Percentiles rank a stretch among this genome's conserved stretches.
These are phyloP conservation scores for Oropetium thomaeum DNA, from an alignment of 176 grass and related monocot genomes.

Conservation along the genomic window DNA sequence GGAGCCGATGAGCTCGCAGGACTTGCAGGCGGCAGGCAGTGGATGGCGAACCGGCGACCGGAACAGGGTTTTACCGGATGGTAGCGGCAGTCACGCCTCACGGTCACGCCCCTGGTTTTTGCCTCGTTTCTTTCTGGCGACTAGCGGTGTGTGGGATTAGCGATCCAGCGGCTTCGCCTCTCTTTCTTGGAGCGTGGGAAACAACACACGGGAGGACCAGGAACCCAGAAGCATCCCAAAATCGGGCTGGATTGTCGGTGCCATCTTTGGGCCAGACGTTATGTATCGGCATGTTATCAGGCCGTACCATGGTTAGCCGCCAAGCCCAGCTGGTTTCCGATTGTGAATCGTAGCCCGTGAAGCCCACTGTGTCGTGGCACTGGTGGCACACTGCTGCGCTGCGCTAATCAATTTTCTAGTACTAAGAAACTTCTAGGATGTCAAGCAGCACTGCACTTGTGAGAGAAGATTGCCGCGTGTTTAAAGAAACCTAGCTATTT, in stretches of 20 bases:
- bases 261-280: too few relatives aligned
- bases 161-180: too few relatives aligned
- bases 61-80: too few relatives aligned
- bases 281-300: too few relatives aligned
- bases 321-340: too few relatives aligned
- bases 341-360: too few relatives aligned
- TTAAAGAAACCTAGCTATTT: background rate
- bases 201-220: background rate
- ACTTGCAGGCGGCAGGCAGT: background rate
- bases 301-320: too few relatives aligned
- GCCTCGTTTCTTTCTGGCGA: constrained; percentile 5
- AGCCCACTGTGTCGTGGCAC: too few relatives aligned
- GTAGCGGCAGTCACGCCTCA: background rate
- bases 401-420: too few relatives aligned
- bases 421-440: background rate
- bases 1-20: too few relatives aligned
- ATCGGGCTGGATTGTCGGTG: background rate
- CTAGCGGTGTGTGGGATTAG: background rate
- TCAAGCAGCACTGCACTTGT: too few relatives aligned
- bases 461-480: background rate
- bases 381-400: too few relatives aligned
- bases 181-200: constrained; percentile 23
- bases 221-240: background rate
- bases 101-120: background rate
- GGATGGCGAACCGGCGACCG: background rate